These are phyloP conservation scores for Leishmania major DNA, from an alignment of 208 protist species.

Conservation along the genomic window DNA sequence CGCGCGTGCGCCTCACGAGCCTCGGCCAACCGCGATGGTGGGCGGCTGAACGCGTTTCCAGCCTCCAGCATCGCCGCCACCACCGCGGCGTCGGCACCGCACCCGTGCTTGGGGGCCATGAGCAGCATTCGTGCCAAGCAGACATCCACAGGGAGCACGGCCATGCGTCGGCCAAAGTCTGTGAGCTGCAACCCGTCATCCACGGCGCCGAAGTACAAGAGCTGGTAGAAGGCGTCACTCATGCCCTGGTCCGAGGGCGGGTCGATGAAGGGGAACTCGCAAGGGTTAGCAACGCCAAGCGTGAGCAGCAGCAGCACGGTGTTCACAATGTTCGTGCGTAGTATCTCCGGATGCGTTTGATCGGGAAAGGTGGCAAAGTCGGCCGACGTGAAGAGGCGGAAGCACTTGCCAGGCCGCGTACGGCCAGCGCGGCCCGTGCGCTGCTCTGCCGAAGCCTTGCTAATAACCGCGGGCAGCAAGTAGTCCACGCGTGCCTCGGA, in stretches of 20 bases:
- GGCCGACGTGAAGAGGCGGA: slow-evolving; percentile 94
- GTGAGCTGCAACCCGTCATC: slow-evolving; percentile 93
- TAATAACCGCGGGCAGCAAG: slow-evolving; percentile 98
- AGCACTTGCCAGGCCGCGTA: slow-evolving; percentile 98
- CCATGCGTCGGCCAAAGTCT: slow-evolving; percentile 70
- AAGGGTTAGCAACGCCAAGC: slow-evolving; percentile 96
- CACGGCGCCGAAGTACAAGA: slow-evolving; percentile 98
- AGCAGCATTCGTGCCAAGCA: slow-evolving; percentile 95
- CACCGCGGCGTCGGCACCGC: slow-evolving; percentile 78
- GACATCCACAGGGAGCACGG: slow-evolving; percentile 82
- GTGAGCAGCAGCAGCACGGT: slow-evolving; percentile 96
- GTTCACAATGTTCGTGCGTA: slow-evolving; percentile 96
- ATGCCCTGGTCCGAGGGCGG: slow-evolving; percentile 96
- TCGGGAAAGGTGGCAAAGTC: slow-evolving; percentile 80
- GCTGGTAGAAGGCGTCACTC: slow-evolving; percentile 95
- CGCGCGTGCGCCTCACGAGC: slow-evolving; percentile 43
- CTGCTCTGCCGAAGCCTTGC: slow-evolving; percentile 98
- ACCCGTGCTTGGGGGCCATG: slow-evolving; percentile 64
- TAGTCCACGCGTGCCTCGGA: slow-evolving; percentile 96
- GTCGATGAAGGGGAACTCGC: slow-evolving; percentile 98
- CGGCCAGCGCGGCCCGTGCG: slow-evolving; percentile 99
- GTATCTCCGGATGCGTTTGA: slow-evolving; percentile 95
- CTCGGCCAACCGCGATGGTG: slow-evolving; percentile 36
- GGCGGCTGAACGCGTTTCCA: slow-evolving; percentile 70
- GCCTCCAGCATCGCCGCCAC: slow-evolving; percentile 90